Percentiles rank a stretch among this genome's conserved stretches.
Evolutionary conservation across 2,329 filamentous ascomycete genomes (phyloP).

Genomic region (Fusarium nisikadoi): DNA sequence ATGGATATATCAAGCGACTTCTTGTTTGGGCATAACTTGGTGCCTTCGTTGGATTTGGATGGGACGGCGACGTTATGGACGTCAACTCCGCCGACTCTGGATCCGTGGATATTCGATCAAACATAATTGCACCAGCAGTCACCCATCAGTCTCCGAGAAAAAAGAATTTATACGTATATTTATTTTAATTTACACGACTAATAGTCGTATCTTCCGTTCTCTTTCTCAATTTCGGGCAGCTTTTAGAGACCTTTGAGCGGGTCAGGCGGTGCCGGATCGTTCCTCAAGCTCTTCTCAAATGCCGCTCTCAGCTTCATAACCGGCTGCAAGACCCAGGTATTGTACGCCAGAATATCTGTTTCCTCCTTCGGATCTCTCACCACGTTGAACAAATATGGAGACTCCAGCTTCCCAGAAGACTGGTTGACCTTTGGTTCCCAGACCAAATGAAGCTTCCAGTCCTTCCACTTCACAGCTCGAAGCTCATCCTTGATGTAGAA

Average conservation of each 20-base stretch:
- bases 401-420: slow-evolving; percentile 46
- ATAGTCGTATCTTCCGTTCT: fast-evolving
- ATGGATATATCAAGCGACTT: not conserved
- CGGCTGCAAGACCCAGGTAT: slow-evolving; percentile 50
- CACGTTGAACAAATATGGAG: slow-evolving; percentile 48
- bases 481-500: slow-evolving; percentile 52
- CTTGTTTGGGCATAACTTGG: not conserved
- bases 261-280: slow-evolving; percentile 47
- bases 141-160: too few species aligned
- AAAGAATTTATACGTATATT: fast-evolving
- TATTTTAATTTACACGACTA: not conserved
- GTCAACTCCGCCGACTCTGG: not conserved
- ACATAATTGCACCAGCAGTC: not conserved
- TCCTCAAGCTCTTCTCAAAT: slow-evolving; percentile 45
- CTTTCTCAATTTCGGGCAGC: not conserved
- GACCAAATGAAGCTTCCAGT: slow-evolving; percentile 50
- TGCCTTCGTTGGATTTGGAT: slow-evolving; percentile 10
- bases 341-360: slow-evolving; percentile 45
- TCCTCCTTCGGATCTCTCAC: slow-evolving; percentile 50
- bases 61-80: not conserved
- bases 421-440: slow-evolving; percentile 52
- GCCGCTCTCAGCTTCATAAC: slow-evolving; percentile 41
- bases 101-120: slow-evolving; percentile 11
- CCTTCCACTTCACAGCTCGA: slow-evolving; percentile 49
- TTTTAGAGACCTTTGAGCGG: slow-evolving; percentile 42